Evolutionary conservation across 192 early-diverging fungal genomes (phyloP).

Genomic region (Podila horticola): DNA sequence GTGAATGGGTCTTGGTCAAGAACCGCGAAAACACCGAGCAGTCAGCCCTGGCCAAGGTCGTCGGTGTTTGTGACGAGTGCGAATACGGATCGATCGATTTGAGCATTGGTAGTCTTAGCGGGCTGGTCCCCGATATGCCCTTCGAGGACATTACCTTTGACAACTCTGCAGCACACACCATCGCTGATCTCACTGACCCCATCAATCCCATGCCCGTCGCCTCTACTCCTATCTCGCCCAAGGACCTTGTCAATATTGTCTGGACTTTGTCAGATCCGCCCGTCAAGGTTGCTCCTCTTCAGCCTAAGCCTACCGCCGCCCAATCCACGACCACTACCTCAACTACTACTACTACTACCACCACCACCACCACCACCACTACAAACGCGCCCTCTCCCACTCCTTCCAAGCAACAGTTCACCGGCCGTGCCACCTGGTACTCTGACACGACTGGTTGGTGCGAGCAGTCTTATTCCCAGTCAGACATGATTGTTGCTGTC

Average conservation of each 20-base stretch:
- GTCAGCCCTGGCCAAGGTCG: constrained; percentile 26
- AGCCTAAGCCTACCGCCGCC: background rate
- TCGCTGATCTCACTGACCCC: constrained; percentile 13
- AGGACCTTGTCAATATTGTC: constrained; percentile 26
- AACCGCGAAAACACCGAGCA: constrained; percentile 35
- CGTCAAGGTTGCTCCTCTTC: background rate
- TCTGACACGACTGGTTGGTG: constrained; percentile 39
- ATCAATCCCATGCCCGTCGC: background rate
- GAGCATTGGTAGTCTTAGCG: constrained; percentile 15
- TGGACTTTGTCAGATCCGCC: constrained; percentile 34
- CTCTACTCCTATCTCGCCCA: constrained; percentile 18
- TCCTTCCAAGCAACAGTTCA: constrained; percentile 11
- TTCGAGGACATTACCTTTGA: constrained; percentile 25
- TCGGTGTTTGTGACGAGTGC: constrained; percentile 43
- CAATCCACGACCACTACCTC: background rate
- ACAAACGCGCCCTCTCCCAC: background rate
- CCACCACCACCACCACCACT: constrained; percentile 6
- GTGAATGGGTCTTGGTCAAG: constrained; percentile 37
- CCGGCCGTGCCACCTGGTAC: constrained; percentile 39
- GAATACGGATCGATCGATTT: constrained; percentile 30
- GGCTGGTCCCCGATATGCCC: constrained; percentile 13
- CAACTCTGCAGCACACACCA: constrained; percentile 8
- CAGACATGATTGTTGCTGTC: constrained; percentile 48
- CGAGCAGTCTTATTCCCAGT: constrained; percentile 37
- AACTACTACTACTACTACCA: constrained; percentile 7